Evolutionary conservation across 2,329 filamentous ascomycete species (phyloP), one percentile per base, ranked within the genome.

Genomic region (Colletotrichum sp.): DNA sequence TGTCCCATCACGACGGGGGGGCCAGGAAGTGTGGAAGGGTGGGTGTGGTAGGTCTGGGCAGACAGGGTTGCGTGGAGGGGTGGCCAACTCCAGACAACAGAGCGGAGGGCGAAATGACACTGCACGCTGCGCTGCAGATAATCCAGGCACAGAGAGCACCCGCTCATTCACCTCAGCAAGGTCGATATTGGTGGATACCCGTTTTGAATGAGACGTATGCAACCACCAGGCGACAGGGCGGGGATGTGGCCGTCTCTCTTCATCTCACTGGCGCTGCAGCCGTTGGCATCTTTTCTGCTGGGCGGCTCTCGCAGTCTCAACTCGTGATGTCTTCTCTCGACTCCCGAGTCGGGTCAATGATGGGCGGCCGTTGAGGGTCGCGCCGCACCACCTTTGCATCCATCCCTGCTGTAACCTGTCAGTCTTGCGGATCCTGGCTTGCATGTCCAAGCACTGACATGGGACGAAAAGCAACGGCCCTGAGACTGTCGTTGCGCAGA

Each of bases 381-480:
- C 36, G 66, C 71, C 72, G 67, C 43, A 28, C 60, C 71, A 74
- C 30, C 8, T 63, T 67, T 67, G 74, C 60, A 43, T 61, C n/a
- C 55, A 70, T 36, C 72, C 71, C 72, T 66, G 60, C 32, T n/a
- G 13, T 26, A 66, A 55, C 71, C 66, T 71, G 74, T 58, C 74
- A 71, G 65, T 70, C 72, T 13, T 75, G 71, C 66, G 71, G 71
- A 76, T 67, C 71, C 71, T 55, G 66, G 52, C 55, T 32, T 34
- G 18, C 58, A 30, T 60, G 66, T 71, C 74, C 60, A 67, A 76
- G 74, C 74, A 76, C 74, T 18, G 30, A 76, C 71, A 75, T 75
- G 71, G 71, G 74, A 76, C 52, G 72, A 76, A 76, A 65, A 38
- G 24, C 60, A 34, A 58, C 24, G 36, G 43, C 57, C 48, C 64